A percentile compares a stretch with the other conserved stretches of the same genome.
These are phyloP conservation scores for Gryganskiella cystojenkinii DNA, from an alignment of 192 early-diverging fungal genomes.

Conservation along the genomic window DNA sequence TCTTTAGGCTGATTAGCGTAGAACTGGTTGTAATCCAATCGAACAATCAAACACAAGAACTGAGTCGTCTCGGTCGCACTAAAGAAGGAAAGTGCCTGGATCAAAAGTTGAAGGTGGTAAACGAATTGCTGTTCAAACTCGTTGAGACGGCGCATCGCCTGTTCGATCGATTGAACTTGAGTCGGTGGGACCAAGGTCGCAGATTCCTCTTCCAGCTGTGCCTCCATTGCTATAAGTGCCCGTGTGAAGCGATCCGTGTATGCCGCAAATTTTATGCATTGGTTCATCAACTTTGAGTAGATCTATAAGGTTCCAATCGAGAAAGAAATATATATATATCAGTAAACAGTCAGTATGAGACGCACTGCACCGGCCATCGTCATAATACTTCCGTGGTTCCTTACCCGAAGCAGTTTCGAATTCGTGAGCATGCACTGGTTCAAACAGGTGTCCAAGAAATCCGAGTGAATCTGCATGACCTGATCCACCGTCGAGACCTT, in stretches of 20 bases:
- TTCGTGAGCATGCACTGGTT: conserved; percentile 93
- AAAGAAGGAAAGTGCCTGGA: conserved; percentile 84
- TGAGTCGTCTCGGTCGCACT: conserved; percentile 74
- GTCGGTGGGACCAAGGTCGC: conserved; percentile 43
- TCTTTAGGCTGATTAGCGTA: conserved; percentile 65
- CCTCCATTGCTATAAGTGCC: conserved; percentile 50
- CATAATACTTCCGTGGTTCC: too few species aligned
- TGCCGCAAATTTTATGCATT: conserved; percentile 66
- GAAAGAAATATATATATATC: not conserved
- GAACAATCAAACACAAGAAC: conserved; percentile 70
- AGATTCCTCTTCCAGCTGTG: conserved; percentile 42
- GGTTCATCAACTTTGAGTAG: conserved; percentile 69
- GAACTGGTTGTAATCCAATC: conserved; percentile 81
- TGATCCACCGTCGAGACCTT: conserved; percentile 88
- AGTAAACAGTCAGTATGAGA: conserved; percentile 37
- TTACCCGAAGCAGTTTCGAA: conserved; percentile 83
- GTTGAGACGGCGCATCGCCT: conserved; percentile 50
- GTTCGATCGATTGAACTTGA: conserved; percentile 55
- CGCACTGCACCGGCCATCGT: too few species aligned
- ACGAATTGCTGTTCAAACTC: conserved; percentile 72
- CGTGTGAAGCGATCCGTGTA: conserved; percentile 68
- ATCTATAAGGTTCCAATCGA: conserved; percentile 58
- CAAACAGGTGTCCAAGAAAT: conserved; percentile 88
- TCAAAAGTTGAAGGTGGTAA: conserved; percentile 75
- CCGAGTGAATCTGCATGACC: conserved; percentile 79